Conservation (phyloP, 2,329 filamentous ascomycete species). For the Periconia macrospinosa region DNA sequence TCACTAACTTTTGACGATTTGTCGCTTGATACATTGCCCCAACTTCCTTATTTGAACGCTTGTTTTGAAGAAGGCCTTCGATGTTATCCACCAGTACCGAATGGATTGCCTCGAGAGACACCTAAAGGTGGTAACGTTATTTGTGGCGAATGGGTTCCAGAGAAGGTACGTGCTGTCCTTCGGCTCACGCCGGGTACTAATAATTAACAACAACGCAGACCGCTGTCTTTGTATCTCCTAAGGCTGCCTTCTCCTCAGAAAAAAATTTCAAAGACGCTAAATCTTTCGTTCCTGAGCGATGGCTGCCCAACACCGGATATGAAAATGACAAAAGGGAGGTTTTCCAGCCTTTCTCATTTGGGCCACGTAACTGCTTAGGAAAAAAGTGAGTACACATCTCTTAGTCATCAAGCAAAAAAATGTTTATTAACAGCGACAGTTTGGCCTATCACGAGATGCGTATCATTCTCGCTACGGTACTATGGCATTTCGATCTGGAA, state of each 20-base stretch:
- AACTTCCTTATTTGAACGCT: conserved; percentile 43
- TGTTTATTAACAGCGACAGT: conserved; percentile 16
- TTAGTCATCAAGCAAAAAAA: neutral
- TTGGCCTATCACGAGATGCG: conserved; percentile 47
- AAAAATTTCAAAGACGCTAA: conserved; percentile 40
- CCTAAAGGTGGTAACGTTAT: conserved; percentile 42
- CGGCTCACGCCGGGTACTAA: neutral
- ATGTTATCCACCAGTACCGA: conserved; percentile 46
- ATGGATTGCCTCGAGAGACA: conserved; percentile 36
- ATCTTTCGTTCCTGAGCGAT: conserved; percentile 47
- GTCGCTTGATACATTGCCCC: conserved; percentile 28
- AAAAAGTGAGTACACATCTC: conserved; percentile 33
- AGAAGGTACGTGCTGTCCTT: conserved; percentile 13
- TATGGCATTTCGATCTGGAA: conserved; percentile 44
- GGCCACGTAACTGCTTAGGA: conserved; percentile 43
- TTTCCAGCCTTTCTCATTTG: conserved; percentile 49
- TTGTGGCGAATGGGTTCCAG: conserved; percentile 41
- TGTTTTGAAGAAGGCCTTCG: conserved; percentile 47
- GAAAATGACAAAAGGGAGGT: conserved; percentile 33
- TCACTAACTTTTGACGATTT: conserved; percentile 37
- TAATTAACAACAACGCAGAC: conserved; percentile 3
- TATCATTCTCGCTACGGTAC: conserved; percentile 41
- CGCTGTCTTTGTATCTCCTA: conserved; percentile 18
- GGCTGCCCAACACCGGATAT: conserved; percentile 34
- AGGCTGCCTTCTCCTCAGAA: conserved; percentile 16